Evolutionary conservation across 805 yeast species (phyloP), one percentile per base, ranked within the genome.

Genomic region (Wickerhamiella sergipiensis): DNA sequence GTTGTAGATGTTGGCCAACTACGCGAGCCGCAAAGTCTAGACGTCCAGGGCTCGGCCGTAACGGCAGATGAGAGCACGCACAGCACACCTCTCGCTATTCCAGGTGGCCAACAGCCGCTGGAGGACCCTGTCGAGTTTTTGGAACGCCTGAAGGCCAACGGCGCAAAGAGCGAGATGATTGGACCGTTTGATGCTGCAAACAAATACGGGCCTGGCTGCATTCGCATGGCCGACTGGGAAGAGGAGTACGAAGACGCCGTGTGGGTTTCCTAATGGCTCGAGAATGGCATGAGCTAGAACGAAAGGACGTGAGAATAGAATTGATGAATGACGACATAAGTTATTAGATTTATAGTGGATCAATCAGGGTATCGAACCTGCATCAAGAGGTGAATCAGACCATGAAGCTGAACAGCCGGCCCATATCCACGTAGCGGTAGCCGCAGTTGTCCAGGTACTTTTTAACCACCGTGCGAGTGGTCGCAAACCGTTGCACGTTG

Each of bases 371-470:
- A n/a, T n/a, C n/a, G n/a, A n/a, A n/a, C n/a, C n/a, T n/a, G n/a
- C n/a, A n/a, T n/a, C n/a, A n/a, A n/a, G n/a, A n/a, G n/a, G n/a
- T n/a, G n/a, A n/a, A n/a, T n/a, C n/a, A n/a, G n/a, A n/a, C n/a
- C 19, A 53, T 52, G 47, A 57, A 55, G 21, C 56, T 51, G 65
- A 89, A 89, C n/a, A 89, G 80, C 21, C 77, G 69, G 8, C 80
- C 80, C 85, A 90, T 80, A 63, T 86, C 85, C 48, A 89, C 97
- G 65, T 80, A 88, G 47, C 96, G 74, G 57, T 96, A 80, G 5
- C 95, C 97, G 67, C 90, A 84, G 55, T 84, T 84, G 48, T 72
- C 72, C 57, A 90, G 67, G 59, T 89, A 90, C 65, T 80, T 80
- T 56, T 79, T 76, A 0, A 84, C 84, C 1, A 86, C 81, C 10